A percentile compares a stretch with the other conserved stretches of the same genome.
These are phyloP conservation scores for Orobanche coerulescens DNA, from an alignment of 257 asterid genomes.

Conservation along the genomic window DNA sequence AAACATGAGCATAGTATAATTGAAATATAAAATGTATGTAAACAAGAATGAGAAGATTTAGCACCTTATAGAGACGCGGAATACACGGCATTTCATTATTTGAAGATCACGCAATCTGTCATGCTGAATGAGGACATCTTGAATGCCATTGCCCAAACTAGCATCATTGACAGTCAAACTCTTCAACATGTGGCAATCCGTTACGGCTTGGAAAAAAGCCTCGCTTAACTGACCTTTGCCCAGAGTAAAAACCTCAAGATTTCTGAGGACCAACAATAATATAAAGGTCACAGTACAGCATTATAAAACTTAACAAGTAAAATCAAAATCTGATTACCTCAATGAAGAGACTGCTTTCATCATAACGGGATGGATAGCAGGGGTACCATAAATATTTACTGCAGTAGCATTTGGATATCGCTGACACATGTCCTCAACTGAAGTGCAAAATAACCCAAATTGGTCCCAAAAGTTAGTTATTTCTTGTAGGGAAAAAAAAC, in stretches of 20 bases:
- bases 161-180: constrained; percentile 80
- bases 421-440: constrained; percentile 82
- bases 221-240: constrained; percentile 94
- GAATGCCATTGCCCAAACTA: constrained; percentile 84
- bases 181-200: constrained; percentile 69
- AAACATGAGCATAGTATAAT: constrained; percentile 19
- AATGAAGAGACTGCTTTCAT: constrained; percentile 67
- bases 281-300: neutral
- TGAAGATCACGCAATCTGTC: constrained; percentile 71
- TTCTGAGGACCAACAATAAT: constrained; percentile 44
- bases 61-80: constrained; percentile 83
- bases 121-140: constrained; percentile 66
- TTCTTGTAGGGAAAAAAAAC: constrained; percentile 7
- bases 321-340: constrained; percentile 39
- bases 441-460: constrained; percentile 14
- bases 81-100: constrained; percentile 87
- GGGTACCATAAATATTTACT: constrained; percentile 72
- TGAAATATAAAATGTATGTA: neutral
- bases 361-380: constrained; percentile 53
- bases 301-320: neutral
- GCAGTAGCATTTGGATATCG: constrained; percentile 91
- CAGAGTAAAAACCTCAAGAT: constrained; percentile 78
- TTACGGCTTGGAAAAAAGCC: constrained; percentile 59
- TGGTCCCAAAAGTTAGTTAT: constrained; percentile 19
- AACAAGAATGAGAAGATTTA: neutral